Evolutionary conservation across 2,329 filamentous ascomycete species (phyloP), one percentile per base, ranked within the genome.

Genomic region (Exophiala calicioides): DNA sequence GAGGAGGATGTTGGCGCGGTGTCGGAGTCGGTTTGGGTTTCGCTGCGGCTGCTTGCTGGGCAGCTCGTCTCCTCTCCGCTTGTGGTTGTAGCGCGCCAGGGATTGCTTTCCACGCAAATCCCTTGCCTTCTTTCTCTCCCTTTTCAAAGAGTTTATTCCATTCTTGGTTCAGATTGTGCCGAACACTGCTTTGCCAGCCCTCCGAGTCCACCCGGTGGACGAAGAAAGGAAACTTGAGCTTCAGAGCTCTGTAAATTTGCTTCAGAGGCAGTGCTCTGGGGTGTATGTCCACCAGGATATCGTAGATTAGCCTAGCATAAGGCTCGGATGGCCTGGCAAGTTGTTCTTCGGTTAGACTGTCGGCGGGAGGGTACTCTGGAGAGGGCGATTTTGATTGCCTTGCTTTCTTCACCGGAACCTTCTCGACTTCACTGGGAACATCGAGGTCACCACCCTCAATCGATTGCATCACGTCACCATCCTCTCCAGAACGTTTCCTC

Each of bases 141-240:
- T 82, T 80, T 61, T 77, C 74, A 59, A 84, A 84, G 36, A 65
- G 73, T 21, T 60, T 59, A 68, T 66, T 78, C 60, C 64, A 78
- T 68, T 69, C 82, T 67, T 60, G 78, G 67, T 64, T 74, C 34
- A 85, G 68, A 48, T 85, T 85, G 61, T 85, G 81, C 24, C 81
- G 75, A 27, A 85, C 80, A 68, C 80, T 83, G 24, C 79, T 83
- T 50, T 83, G 81, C 81, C 81, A 85, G 10, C 81, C 81, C 54
- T 76, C 75, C 1, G 80, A 82, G 43, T 76, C 78, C 60, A 82
- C 82, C 59, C 80, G 81, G 68, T 79, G 84, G 59, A 71, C 71
- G 58, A 75, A 75, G 58, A 78, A 84, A 1, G 81, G 80, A 58
- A 81, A 84, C 53, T 80, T 80, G 56, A 78, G 70, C 61, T 81